phyloP scores from a whole-genome alignment of 768 basidiomycete genomes.

The Fomitopsis pulvina region DNA sequence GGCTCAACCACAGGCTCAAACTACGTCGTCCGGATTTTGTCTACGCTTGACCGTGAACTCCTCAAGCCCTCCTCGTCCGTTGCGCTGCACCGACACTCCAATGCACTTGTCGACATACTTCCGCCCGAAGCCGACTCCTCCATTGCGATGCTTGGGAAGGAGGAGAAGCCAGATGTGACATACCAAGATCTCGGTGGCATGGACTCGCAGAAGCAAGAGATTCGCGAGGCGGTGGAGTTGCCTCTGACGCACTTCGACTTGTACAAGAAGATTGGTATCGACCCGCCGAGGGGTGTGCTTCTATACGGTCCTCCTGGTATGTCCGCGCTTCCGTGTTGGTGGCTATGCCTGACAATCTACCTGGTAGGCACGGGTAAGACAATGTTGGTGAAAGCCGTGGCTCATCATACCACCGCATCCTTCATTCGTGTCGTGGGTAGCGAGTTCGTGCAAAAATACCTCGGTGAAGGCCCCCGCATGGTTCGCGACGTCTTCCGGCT shows the following conservation, averaged over 20 bases:
- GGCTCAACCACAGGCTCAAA: conserved; percentile 97
- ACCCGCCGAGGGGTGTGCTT: conserved; percentile 95
- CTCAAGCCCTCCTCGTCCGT: conserved; percentile 97
- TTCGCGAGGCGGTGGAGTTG: conserved; percentile 95
- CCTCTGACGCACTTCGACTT: conserved; percentile 96
- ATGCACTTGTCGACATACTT: conserved; percentile 95
- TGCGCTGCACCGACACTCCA: conserved; percentile 98
- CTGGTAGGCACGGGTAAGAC: conserved; percentile 89
- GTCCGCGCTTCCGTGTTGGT: conserved; percentile 10
- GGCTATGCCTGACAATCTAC: not conserved
- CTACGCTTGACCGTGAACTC: conserved; percentile 93
- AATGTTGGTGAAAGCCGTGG: conserved; percentile 99
- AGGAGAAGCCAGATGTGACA: conserved; percentile 91
- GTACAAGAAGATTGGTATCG: conserved; percentile 99
- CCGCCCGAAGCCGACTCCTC: conserved; percentile 98
- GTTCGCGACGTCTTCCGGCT: conserved; percentile 98
- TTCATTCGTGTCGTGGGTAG: conserved; percentile 98
- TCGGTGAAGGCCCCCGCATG: conserved; percentile 99
- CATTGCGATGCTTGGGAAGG: conserved; percentile 89
- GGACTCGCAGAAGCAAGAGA: conserved; percentile 98
- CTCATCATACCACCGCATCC: conserved; percentile 92
- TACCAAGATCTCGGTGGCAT: conserved; percentile 96
- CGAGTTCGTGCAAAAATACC: conserved; percentile 99
- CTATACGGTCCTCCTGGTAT: conserved; percentile 94
- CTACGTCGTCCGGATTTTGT: conserved; percentile 95